Evolutionary conservation across 2,329 filamentous ascomycete species (phyloP), one percentile per base, ranked within the genome.

Genomic region (Podosphaera aphanis): DNA sequence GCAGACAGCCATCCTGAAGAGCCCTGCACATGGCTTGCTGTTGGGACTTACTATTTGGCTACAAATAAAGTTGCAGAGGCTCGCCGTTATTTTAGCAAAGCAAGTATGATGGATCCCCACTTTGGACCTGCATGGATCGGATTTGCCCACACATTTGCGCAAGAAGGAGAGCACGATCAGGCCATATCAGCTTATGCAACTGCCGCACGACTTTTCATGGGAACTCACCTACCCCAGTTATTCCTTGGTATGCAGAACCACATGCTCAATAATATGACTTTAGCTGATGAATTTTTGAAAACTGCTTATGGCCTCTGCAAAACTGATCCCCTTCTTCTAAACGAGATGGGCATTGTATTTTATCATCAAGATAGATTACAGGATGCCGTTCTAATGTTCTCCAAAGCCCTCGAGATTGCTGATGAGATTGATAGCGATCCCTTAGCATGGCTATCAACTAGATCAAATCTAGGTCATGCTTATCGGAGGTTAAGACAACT

Each of bases 211-310:
- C 66, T 98, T 0, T 98, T 98, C 62, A 93, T 94, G 67, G 90
- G 90, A 35, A 95, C 88, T 0, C 92, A 98, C 60, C 69, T 98
- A 1, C 90, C 90, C 0, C 88, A 93, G 57, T 74, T 98, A 2
- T 98, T 95, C 60, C 66, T 98, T 21, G 90, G 92, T 5, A 98
- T 98, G 90, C 92, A 98, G 61, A 92, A 98, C 62, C 78, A 95
- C 42, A 84, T 88, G 16, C 71, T 98, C 49, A 93, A 93, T 62
- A 95, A 98, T 56, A 83, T 95, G 73, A 78, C 77, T 0, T 70
- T 95, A 15, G 90, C 92, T 0, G 82, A 92, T 52, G 90, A 98
- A 60, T 98, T 95, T 60, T 72, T 95, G 39, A 85, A 83, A 56
- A 85, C 84, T 2, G 86, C 90, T 0, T 92, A 90, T 60, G 70